Percentiles rank a stretch among this genome's conserved stretches.
Evolutionary conservation across 2,329 filamentous ascomycete species (phyloP).

Genomic region (Aspergillus candidus): DNA sequence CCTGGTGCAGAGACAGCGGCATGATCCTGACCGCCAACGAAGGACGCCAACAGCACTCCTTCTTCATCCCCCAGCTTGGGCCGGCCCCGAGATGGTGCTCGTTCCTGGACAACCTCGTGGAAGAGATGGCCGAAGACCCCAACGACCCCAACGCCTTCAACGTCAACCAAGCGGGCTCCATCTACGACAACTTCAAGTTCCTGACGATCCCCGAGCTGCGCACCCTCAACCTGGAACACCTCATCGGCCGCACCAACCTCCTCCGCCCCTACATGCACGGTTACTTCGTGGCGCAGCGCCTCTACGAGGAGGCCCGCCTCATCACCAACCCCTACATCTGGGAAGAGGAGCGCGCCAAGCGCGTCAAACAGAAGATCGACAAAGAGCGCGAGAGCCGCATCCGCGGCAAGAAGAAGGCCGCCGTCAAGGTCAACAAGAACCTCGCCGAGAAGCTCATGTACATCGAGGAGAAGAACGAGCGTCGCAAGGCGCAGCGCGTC

Average conservation of each 20-base stretch:
- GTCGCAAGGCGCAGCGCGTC: slow-evolving; percentile 39
- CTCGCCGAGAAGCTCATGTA: slow-evolving; percentile 58
- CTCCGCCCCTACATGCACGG: slow-evolving; percentile 98
- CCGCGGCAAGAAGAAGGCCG: slow-evolving; percentile 84
- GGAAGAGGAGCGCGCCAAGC: slow-evolving; percentile 86
- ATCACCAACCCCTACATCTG: slow-evolving; percentile 92
- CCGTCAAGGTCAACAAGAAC: slow-evolving; percentile 76
- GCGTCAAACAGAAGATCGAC: slow-evolving; percentile 89
- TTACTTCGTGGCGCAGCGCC: slow-evolving; percentile 89
- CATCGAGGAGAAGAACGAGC: slow-evolving; percentile 52
- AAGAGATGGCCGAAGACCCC: slow-evolving; percentile 89
- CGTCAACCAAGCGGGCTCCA: slow-evolving; percentile 54
- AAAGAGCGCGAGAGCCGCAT: slow-evolving; percentile 95
- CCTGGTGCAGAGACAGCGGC: slow-evolving; percentile 84
- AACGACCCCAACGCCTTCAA: slow-evolving; percentile 55
- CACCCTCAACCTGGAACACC: slow-evolving; percentile 76
- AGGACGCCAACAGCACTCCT: slow-evolving; percentile 88
- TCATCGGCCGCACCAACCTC: slow-evolving; percentile 84
- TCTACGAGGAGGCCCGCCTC: slow-evolving; percentile 90
- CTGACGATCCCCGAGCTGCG: slow-evolving; percentile 81
- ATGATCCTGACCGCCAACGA: slow-evolving; percentile 98
- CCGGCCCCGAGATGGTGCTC: slow-evolving; percentile 93
- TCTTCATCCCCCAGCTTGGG: slow-evolving; percentile 89
- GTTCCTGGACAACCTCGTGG: slow-evolving; percentile 94
- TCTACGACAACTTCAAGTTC: slow-evolving; percentile 99